Conservation (phyloP, 129 eudicot genomes). For the Artemisia argyi region DNA sequence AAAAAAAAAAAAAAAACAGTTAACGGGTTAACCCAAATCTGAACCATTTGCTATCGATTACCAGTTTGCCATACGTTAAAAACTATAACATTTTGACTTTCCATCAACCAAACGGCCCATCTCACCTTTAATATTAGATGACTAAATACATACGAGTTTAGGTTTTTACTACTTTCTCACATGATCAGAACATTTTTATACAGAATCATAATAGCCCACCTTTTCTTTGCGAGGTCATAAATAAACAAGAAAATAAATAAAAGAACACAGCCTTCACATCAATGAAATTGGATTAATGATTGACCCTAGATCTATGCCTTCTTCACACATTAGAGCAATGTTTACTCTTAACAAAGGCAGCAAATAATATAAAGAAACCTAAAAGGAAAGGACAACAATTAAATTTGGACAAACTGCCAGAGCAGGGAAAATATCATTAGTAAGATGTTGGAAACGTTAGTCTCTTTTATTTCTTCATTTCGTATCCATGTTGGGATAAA, state of each 20-base stretch:
- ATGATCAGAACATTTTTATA: neutral
- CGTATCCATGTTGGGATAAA: neutral
- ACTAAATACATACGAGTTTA: neutral
- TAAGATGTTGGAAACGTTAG: neutral
- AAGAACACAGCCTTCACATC: neutral
- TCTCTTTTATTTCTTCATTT: neutral
- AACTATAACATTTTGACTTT: neutral
- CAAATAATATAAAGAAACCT: too few species aligned
- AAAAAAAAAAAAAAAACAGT: too few species aligned
- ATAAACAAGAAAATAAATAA: neutral
- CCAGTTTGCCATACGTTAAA: too few species aligned
- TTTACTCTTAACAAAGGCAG: neutral
- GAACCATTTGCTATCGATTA: too few species aligned
- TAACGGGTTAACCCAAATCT: too few species aligned
- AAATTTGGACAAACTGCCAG: neutral
- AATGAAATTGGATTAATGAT: too few species aligned
- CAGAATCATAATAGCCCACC: neutral
- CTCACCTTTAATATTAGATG: neutral
- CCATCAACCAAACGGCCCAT: neutral
- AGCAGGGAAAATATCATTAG: neutral
- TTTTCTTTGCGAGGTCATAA: neutral
- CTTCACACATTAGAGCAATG: too few species aligned
- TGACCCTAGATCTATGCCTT: too few species aligned
- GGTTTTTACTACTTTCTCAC: neutral
- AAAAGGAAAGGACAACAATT: too few species aligned